Evolutionary conservation across 257 asterid genomes (phyloP).

Genomic region (Scutellaria barbata): DNA sequence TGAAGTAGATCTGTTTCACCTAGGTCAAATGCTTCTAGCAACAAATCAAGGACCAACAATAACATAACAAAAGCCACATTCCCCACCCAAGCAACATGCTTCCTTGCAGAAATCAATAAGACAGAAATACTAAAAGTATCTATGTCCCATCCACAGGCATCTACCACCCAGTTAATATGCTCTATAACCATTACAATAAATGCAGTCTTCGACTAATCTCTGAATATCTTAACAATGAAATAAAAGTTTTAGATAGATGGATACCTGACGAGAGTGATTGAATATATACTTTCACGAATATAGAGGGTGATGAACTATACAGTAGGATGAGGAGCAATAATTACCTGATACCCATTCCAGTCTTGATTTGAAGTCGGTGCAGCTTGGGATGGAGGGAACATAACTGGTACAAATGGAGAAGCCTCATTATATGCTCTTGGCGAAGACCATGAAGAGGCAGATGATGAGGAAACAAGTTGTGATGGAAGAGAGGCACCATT

Average conservation of each 20-base stretch:
- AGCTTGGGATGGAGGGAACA: slow-evolving; percentile 60
- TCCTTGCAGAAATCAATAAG: neutral
- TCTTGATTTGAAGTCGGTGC: slow-evolving; percentile 57
- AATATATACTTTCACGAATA: neutral
- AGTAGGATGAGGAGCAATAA: slow-evolving; percentile 20
- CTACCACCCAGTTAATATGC: neutral
- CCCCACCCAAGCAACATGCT: slow-evolving; percentile 10
- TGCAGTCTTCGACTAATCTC: neutral
- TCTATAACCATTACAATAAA: neutral
- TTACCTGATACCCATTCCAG: slow-evolving; percentile 84
- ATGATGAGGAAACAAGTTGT: slow-evolving; percentile 56
- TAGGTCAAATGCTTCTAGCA: slow-evolving; percentile 2
- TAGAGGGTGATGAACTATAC: slow-evolving; percentile 14
- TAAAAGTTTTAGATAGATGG: neutral
- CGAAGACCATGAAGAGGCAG: slow-evolving; percentile 70
- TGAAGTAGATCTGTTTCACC: neutral
- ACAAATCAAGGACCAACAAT: slow-evolving; percentile 5
- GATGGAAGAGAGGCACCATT: slow-evolving; percentile 63
- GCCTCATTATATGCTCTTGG: slow-evolving; percentile 56
- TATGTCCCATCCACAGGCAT: slow-evolving; percentile 6
- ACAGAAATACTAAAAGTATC: neutral
- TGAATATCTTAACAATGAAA: neutral
- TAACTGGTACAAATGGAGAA: slow-evolving; percentile 53
- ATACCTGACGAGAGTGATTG: neutral
- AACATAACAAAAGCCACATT: slow-evolving; percentile 6